phyloP scores from a whole-genome alignment of 306 rosid genomes.

The Citrullus mucosospermus region DNA sequence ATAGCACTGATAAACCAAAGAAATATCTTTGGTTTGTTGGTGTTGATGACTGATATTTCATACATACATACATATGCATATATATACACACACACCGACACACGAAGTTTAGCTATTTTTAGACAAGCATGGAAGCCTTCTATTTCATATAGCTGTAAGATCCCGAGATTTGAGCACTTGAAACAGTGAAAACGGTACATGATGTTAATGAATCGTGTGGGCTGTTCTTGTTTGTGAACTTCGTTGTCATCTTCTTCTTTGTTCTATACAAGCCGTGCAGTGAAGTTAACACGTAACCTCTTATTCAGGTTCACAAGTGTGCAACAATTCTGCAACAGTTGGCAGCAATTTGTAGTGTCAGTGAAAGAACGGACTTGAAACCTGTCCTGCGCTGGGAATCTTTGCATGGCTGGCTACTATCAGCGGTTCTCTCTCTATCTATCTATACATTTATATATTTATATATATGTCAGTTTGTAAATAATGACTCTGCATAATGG shows the following conservation, averaged over 20 bases:
- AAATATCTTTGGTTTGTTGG: no score
- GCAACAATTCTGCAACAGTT: slow-evolving; percentile 90
- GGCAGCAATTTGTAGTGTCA: slow-evolving; percentile 76
- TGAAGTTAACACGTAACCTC: slow-evolving; percentile 8
- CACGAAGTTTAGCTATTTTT: neutral
- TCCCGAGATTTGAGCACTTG: neutral
- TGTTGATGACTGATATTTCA: no score
- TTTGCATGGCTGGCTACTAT: slow-evolving; percentile 72
- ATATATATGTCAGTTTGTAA: neutral
- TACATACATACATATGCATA: no score
- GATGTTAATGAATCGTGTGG: neutral
- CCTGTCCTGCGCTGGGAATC: slow-evolving; percentile 72
- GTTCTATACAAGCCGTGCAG: neutral
- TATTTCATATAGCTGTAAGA: neutral
- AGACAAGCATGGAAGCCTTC: neutral
- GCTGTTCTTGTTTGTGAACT: neutral
- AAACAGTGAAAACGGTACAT: neutral
- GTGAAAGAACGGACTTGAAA: slow-evolving; percentile 72
- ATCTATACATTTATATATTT: slow-evolving; percentile 9
- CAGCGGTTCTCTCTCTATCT: slow-evolving; percentile 50
- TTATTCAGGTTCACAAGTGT: slow-evolving; percentile 84
- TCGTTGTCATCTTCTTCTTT: neutral
- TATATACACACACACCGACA: neutral
- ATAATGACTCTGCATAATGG: neutral
- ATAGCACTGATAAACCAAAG: no score